A percentile compares a stretch with the other conserved stretches of the same genome.
phyloP scores from a whole-genome alignment of 2,329 filamentous ascomycete genomes.

The Capronia americana region DNA sequence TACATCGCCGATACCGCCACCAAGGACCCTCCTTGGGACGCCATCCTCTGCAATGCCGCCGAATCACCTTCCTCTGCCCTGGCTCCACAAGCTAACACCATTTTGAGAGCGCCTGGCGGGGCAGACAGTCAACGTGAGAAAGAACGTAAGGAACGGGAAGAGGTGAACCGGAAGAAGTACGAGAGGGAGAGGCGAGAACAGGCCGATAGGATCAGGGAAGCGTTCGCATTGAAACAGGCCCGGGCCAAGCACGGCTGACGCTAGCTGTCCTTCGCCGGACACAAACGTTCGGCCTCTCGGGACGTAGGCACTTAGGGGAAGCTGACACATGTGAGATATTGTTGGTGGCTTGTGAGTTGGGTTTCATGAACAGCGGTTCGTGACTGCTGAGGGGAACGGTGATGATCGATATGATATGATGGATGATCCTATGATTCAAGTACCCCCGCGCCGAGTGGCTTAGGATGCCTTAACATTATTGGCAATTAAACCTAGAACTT shows the following conservation, averaged over 20 bases:
- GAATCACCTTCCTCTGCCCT: conserved; percentile 16
- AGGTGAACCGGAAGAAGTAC: conserved; percentile 23
- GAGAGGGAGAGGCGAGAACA: conserved; percentile 29
- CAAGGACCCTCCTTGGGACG: conserved; percentile 26
- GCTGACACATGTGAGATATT: neutral
- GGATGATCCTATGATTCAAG: neutral
- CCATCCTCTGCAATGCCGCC: conserved; percentile 26
- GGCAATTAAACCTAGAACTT: neutral
- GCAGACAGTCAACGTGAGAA: conserved; percentile 18
- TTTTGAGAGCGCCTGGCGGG: conserved; percentile 11
- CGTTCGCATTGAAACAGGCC: conserved; percentile 9
- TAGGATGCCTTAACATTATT: neutral
- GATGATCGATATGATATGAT: neutral
- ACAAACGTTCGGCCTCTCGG: neutral
- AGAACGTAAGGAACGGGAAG: conserved; percentile 20
- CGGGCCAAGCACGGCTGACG: conserved; percentile 17
- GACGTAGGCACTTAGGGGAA: neutral
- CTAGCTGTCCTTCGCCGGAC: neutral
- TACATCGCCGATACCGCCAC: conserved; percentile 30
- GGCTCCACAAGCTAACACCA: conserved; percentile 18
- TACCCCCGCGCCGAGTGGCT: neutral
- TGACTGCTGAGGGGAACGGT: neutral
- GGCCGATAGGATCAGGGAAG: conserved; percentile 26
- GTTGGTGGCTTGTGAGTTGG: neutral
- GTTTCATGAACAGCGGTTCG: neutral